Evolutionary conservation across 768 basidiomycete genomes (phyloP).

Genomic region (Glaciozyma antarctica): DNA sequence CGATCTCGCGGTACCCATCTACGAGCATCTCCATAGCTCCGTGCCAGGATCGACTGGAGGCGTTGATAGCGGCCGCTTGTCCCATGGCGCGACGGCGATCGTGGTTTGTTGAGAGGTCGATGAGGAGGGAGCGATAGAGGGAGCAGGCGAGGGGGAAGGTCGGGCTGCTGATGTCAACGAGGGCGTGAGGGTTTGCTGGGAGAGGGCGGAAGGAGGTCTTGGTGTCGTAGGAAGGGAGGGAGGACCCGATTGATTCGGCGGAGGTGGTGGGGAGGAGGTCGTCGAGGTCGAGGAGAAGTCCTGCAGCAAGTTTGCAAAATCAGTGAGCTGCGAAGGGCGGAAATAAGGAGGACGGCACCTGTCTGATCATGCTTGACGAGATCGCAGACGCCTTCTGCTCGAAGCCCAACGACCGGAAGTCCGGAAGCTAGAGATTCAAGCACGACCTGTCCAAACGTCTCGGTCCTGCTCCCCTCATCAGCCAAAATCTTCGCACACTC

Average conservation of each 20-base stretch:
- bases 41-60: slow-evolving; percentile 20
- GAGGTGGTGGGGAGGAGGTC: slow-evolving; percentile 2
- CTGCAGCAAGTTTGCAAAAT: not conserved
- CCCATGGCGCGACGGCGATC: slow-evolving; percentile 16
- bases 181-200: slow-evolving; percentile 15
- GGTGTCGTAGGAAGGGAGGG: not conserved
- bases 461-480: slow-evolving; percentile 29
- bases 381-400: slow-evolving; percentile 42
- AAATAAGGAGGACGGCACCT: not conserved
- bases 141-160: slow-evolving; percentile 19
- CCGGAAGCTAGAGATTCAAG: slow-evolving; percentile 45
- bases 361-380: slow-evolving; percentile 31
- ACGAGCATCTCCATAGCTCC: slow-evolving; percentile 29
- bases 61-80: slow-evolving; percentile 1
- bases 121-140: slow-evolving; percentile 18
- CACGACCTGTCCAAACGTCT: slow-evolving; percentile 45
- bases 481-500: not conserved
- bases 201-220: not conserved
- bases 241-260: not conserved
- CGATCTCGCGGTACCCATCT: slow-evolving; percentile 25
- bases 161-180: slow-evolving; percentile 7
- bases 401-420: slow-evolving; percentile 44
- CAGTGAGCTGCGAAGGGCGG: not conserved
- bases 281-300: slow-evolving; percentile 30
- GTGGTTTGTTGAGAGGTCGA: slow-evolving; percentile 2